These are phyloP conservation scores for Ottelia alismoides DNA, from an alignment of 106 monocot species.

Conservation along the genomic window DNA sequence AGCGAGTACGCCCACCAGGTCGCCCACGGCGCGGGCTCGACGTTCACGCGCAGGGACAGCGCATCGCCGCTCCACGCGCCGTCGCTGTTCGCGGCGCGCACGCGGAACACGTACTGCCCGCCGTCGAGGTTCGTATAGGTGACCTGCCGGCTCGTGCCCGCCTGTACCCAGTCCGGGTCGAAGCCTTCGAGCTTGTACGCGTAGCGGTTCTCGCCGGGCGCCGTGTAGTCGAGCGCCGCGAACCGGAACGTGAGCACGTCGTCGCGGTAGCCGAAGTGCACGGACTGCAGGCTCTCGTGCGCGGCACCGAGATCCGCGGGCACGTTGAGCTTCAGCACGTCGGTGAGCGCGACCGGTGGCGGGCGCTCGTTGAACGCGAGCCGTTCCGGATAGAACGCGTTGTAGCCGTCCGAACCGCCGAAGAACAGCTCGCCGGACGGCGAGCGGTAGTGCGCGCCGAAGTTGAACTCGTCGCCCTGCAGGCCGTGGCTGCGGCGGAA, in stretches of 20 bases:
- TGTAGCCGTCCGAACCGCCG: neutral
- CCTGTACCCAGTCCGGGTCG: neutral
- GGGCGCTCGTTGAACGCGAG: neutral
- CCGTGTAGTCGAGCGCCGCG: neutral
- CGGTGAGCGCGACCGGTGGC: neutral
- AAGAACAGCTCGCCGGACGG: neutral
- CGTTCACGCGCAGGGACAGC: too few species aligned
- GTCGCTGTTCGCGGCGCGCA: too few species aligned
- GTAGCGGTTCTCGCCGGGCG: neutral
- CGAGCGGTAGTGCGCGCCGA: too few species aligned
- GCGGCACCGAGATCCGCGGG: neutral
- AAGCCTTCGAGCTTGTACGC: neutral
- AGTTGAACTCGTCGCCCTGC: neutral
- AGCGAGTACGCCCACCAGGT: too few species aligned
- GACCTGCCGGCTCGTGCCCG: too few species aligned
- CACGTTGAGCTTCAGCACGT: neutral
- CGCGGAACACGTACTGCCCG: too few species aligned
- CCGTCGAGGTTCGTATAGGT: too few species aligned
- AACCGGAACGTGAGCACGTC: neutral
- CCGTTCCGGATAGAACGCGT: neutral
- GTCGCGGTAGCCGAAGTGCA: neutral
- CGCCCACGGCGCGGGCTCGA: too few species aligned
- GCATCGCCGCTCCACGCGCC: too few species aligned
- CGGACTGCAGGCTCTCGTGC: neutral
- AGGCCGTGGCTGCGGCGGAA: neutral